These are phyloP conservation scores for Mycosarcoma maydis DNA, from an alignment of 1,284 basidiomycete genomes.

Conservation along the genomic window DNA sequence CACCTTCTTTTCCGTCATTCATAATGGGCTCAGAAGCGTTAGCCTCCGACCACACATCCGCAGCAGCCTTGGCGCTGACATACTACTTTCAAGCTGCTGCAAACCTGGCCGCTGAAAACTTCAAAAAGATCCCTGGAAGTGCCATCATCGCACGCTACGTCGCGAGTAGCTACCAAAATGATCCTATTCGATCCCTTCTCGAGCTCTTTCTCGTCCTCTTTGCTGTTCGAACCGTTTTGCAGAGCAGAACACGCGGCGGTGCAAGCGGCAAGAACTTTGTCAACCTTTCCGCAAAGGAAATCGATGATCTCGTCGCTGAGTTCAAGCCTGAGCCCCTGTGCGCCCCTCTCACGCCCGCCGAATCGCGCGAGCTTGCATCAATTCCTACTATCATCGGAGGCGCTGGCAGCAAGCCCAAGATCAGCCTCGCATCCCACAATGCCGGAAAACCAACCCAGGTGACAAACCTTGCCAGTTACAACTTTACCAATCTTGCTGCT, in stretches of 20 bases:
- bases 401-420: constrained; percentile 77
- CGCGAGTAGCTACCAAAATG: constrained; percentile 78
- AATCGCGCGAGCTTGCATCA: constrained; percentile 77
- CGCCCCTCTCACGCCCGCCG: constrained; percentile 73
- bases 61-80: constrained; percentile 22
- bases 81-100: constrained; percentile 26
- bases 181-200: constrained; percentile 86
- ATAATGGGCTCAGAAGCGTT: constrained; percentile 20
- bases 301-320: constrained; percentile 94
- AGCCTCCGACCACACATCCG: constrained; percentile 22
- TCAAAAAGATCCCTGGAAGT: constrained; percentile 79
- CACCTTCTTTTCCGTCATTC: neutral
- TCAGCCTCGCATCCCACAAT: constrained; percentile 78
- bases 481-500: constrained; percentile 89
- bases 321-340: constrained; percentile 90
- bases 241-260: constrained; percentile 87
- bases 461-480: constrained; percentile 87
- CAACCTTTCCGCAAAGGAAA: constrained; percentile 91
- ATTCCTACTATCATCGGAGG: constrained; percentile 84
- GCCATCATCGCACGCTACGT: constrained; percentile 90
- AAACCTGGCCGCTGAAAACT: constrained; percentile 27
- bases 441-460: constrained; percentile 74
- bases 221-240: constrained; percentile 82
- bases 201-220: constrained; percentile 90
- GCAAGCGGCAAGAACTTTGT: constrained; percentile 86